Conservation (phyloP, 2,329 filamentous ascomycete species). For the Cephalotrichum gorgonifer region DNA sequence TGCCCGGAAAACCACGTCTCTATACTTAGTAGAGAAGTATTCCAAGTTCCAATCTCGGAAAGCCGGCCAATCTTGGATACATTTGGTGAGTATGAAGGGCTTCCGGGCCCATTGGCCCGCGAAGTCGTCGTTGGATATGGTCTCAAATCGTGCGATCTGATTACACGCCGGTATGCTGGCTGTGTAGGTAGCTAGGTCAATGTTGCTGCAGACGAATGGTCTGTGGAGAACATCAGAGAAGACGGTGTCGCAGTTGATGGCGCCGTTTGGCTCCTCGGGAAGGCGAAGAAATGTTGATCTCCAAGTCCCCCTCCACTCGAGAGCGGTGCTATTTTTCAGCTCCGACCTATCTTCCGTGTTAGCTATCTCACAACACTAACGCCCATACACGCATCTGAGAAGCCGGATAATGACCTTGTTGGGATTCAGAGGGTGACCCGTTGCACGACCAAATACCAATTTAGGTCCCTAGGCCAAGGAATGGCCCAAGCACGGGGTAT, state of each 20-base stretch:
- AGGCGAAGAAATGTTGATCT: constrained; percentile 64
- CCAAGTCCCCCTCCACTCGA: constrained; percentile 38
- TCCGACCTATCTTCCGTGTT: not conserved
- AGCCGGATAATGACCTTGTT: too few species aligned
- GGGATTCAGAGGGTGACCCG: too few species aligned
- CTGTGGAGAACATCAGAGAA: constrained; percentile 87
- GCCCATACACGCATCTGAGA: not conserved
- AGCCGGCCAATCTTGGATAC: constrained; percentile 73
- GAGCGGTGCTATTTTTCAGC: not conserved
- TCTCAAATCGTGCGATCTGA: constrained; percentile 57
- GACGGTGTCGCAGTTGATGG: constrained; percentile 63
- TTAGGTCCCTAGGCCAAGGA: too few species aligned
- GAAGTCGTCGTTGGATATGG: constrained; percentile 66
- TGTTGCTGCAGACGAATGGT: constrained; percentile 81
- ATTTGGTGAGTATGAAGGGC: constrained; percentile 79
- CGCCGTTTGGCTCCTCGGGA: constrained; percentile 34
- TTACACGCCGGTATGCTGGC: constrained; percentile 64
- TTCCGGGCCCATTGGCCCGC: constrained; percentile 63
- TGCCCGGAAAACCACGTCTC: constrained; percentile 64
- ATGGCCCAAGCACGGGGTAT: too few species aligned
- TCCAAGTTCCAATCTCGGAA: constrained; percentile 65
- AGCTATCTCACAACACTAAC: not conserved
- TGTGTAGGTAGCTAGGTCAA: constrained; percentile 55
- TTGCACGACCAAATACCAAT: too few species aligned
- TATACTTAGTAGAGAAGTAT: constrained; percentile 53